These are phyloP conservation scores for Hypomontagnella submonticulosa DNA, from an alignment of 495 filamentous ascomycete genomes.

Conservation along the genomic window DNA sequence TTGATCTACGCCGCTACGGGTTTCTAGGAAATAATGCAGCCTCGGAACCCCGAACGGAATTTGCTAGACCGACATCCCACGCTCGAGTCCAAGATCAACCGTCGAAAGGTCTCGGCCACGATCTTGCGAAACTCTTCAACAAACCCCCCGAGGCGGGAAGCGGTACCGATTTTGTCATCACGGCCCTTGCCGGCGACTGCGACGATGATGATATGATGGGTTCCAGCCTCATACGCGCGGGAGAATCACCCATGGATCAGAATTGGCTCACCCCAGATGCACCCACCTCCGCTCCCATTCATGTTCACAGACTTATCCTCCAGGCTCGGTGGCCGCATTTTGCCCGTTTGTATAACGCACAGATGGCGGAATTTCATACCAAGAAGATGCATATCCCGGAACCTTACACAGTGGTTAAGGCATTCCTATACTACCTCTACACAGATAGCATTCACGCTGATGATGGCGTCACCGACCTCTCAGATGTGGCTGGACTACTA, in stretches of 20 bases:
- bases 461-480: conserved; percentile 68
- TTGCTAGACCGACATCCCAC: conserved; percentile 60
- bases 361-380: conserved; percentile 96
- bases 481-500: conserved; percentile 92
- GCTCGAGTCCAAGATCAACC: conserved; percentile 55
- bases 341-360: conserved; percentile 84
- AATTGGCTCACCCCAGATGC: conserved; percentile 71
- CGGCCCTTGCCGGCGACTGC: conserved; percentile 74
- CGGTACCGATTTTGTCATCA: conserved; percentile 86
- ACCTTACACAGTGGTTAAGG: conserved; percentile 91
- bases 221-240: conserved; percentile 55
- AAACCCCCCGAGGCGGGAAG: conserved; percentile 79
- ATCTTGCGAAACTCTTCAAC: conserved; percentile 88
- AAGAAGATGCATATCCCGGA: conserved; percentile 98
- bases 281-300: conserved; percentile 83
- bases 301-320: conserved; percentile 92
- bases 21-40: conserved; percentile 82
- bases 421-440: conserved; percentile 96
- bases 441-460: conserved; percentile 87
- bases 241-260: conserved; percentile 58
- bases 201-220: conserved; percentile 70
- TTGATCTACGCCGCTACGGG: conserved; percentile 86
- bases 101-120: conserved; percentile 78
- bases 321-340: conserved; percentile 98
- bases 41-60: conserved; percentile 67